Conservation (phyloP, 768 basidiomycete genomes). For the Phylloporus arenicola region DNA sequence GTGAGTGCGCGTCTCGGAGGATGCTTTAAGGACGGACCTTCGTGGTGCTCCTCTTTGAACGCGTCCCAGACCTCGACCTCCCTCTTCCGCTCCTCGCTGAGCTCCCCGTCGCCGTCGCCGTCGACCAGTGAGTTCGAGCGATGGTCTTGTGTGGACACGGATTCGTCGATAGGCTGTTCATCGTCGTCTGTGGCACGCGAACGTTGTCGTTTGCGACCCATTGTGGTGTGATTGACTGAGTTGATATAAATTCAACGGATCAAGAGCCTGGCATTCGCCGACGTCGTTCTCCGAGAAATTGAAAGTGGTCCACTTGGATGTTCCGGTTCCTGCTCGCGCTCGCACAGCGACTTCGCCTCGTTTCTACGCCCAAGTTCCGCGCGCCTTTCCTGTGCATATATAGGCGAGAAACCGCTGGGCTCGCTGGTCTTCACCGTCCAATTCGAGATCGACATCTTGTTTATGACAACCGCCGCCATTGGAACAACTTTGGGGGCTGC, state of each 20-base stretch:
- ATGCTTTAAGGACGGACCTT: slow-evolving; percentile 42
- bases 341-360: not conserved
- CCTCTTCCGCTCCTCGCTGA: slow-evolving; percentile 35
- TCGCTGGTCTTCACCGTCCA: not conserved
- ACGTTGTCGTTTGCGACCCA: slow-evolving; percentile 45
- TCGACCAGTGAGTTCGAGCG: slow-evolving; percentile 1
- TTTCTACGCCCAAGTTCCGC: not conserved
- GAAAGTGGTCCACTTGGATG: not conserved
- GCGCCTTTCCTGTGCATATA: slow-evolving; percentile 6
- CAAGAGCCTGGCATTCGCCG: no score
- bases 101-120: slow-evolving; percentile 10
- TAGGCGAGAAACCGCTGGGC: not conserved
- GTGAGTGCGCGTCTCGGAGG: not conserved
- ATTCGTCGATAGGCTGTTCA: slow-evolving; percentile 17
- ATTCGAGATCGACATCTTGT: not conserved
- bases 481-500: slow-evolving; percentile 26
- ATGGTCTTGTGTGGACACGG: slow-evolving; percentile 7
- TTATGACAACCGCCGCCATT: slow-evolving; percentile 17
- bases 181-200: slow-evolving; percentile 36
- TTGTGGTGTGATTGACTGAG: slow-evolving; percentile 9
- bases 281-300: no score
- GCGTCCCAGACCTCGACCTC: slow-evolving; percentile 68
- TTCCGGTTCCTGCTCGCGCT: not conserved
- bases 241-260: no score
- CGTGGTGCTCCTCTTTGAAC: slow-evolving; percentile 74